phyloP scores from a whole-genome alignment of 2,329 filamentous ascomycete genomes.

The Cladophialophora exuberans region DNA sequence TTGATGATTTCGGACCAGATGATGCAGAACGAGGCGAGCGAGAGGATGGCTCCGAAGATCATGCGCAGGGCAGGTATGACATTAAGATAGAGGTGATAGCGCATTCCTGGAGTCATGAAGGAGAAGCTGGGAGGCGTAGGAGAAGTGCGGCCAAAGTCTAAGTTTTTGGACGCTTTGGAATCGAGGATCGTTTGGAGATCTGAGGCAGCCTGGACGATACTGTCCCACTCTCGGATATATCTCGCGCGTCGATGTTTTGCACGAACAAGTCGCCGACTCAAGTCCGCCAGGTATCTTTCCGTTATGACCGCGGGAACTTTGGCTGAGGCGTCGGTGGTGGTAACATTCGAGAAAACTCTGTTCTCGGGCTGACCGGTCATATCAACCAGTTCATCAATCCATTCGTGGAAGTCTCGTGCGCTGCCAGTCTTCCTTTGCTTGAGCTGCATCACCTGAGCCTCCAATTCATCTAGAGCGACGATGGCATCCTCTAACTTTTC shows the following conservation, averaged over 20 bases:
- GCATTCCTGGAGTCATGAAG: slow-evolving; percentile 76
- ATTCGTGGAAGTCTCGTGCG: slow-evolving; percentile 77
- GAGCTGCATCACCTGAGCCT: slow-evolving; percentile 78
- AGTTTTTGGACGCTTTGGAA: slow-evolving; percentile 75
- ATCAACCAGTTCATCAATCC: slow-evolving; percentile 93
- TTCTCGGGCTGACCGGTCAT: slow-evolving; percentile 70
- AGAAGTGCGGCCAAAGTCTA: slow-evolving; percentile 70
- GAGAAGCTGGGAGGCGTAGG: slow-evolving; percentile 60
- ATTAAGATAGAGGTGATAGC: slow-evolving; percentile 76
- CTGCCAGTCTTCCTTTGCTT: slow-evolving; percentile 79
- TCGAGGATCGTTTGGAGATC: slow-evolving; percentile 82
- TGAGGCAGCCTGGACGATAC: slow-evolving; percentile 72
- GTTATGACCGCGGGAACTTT: slow-evolving; percentile 81
- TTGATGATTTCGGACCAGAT: slow-evolving; percentile 95
- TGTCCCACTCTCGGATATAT: slow-evolving; percentile 84
- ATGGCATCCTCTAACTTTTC: slow-evolving; percentile 87
- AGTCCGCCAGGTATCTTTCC: slow-evolving; percentile 86
- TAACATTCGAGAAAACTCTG: slow-evolving; percentile 45
- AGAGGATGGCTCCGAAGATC: slow-evolving; percentile 67
- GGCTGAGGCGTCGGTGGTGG: slow-evolving; percentile 45
- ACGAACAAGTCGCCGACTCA: slow-evolving; percentile 79
- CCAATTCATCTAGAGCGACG: slow-evolving; percentile 76
- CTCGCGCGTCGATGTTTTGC: slow-evolving; percentile 81
- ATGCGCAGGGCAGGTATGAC: slow-evolving; percentile 71
- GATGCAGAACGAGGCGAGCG: slow-evolving; percentile 77